These are phyloP conservation scores for Debaryomyces maramus DNA, from an alignment of 805 yeast species.

Conservation along the genomic window DNA sequence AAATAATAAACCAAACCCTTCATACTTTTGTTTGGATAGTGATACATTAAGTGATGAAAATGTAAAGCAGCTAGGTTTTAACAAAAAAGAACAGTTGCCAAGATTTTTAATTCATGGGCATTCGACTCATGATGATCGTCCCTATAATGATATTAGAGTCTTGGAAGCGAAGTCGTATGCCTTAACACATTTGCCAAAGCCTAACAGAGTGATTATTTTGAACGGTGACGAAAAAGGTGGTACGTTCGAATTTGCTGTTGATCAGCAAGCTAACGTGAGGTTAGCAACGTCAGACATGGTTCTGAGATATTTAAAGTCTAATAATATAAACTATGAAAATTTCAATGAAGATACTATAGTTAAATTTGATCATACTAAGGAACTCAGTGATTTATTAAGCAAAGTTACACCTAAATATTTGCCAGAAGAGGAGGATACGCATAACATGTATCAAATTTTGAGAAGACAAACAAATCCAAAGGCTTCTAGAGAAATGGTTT, in stretches of 20 bases:
- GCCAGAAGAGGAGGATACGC: constrained; percentile 16
- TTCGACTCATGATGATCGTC: constrained; percentile 24
- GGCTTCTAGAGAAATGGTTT: constrained; percentile 12
- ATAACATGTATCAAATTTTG: constrained; percentile 18
- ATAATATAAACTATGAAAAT: constrained; percentile 10
- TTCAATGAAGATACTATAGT: constrained; percentile 12
- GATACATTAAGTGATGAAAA: constrained; percentile 19
- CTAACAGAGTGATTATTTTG: constrained; percentile 30
- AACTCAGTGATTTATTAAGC: constrained; percentile 21
- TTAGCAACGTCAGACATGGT: constrained; percentile 34
- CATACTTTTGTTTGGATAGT: constrained; percentile 19
- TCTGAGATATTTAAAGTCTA: constrained; percentile 20
- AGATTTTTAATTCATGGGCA: constrained; percentile 37
- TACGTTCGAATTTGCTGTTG: constrained; percentile 29
- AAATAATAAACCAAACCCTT: constrained; percentile 20
- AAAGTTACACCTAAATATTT: constrained; percentile 15
- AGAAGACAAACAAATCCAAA: constrained; percentile 14
- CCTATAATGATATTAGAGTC: constrained; percentile 31
- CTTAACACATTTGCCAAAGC: constrained; percentile 35
- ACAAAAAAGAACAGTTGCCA: constrained; percentile 28
- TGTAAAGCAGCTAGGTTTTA: constrained; percentile 22
- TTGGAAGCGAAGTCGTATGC: constrained; percentile 39
- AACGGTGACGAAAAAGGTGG: constrained; percentile 24
- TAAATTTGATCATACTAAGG: constrained; percentile 26
- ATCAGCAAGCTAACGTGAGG: constrained; percentile 12